Evolutionary conservation across 371 early-diverging fungal genomes (phyloP), one percentile per base, ranked within the genome.

Genomic region (Mortierella sp.): DNA sequence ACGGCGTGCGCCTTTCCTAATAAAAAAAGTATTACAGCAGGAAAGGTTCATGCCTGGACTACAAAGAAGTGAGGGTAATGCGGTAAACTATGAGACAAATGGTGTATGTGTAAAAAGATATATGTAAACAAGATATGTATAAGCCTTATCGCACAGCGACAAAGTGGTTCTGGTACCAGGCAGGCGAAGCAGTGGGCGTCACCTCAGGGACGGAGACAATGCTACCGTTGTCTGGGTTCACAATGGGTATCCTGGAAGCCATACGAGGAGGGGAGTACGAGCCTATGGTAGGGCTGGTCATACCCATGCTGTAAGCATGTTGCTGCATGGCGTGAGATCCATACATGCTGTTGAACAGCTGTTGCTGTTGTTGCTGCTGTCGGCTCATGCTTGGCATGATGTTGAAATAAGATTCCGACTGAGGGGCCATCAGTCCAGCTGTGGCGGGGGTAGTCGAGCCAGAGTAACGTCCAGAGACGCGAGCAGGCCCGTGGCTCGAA

Each of bases 81-180:
- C n/a, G n/a, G n/a, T n/a, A n/a, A n/a, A n/a, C 27, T 65, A 51
- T 32, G 15, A 41, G 47, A 57, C 42, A 51, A 32, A n/a, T 21
- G 27, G 41, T 15, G 2, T 34, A 32, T 47, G 30, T 24, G 44
- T 7, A 46, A 28, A 28, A 44, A 34, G 6, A 50, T 8, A 27
- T 28, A 15, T 47, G 27, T 42, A 44, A 46, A 61, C 32, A 26
- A 24, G 32, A 19, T 30, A 30, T 6, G 24, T 12, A 24, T n/a
- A 7, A 21, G 4, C 41, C 59, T 73, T 67, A 73, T 66, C 73
- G 73, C 73, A 73, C 73, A 62, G 73, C 67, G 63, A 73, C 64
- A 73, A 73, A 73, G 60, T 62, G 68, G 48, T 67, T 56, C 59
- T 73, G 73, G 63, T 73, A 53, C 73, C 73, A 73, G 6, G 47